Evolutionary conservation across 2,329 filamentous ascomycete species (phyloP), one percentile per base, ranked within the genome.

Genomic region (Cryphonectria naterciae): DNA sequence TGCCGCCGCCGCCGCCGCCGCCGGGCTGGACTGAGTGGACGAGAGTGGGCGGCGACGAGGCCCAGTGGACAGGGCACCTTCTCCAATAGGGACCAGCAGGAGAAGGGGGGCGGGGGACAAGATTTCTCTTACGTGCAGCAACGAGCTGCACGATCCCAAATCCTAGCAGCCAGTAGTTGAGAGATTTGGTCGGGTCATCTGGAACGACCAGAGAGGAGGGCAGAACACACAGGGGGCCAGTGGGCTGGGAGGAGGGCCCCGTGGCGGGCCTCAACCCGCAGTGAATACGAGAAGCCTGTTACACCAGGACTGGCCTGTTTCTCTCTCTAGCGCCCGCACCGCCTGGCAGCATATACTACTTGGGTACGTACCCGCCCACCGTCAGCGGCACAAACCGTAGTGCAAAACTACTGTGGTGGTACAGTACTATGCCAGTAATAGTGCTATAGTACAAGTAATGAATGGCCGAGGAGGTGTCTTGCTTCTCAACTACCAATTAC

Each of bases 241-340:
- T 39, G 37, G 61, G 22, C 61, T 63, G 43, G 43, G 61, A 43
- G 25, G 37, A 46, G 54, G 54, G 39, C 61, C 35, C 35, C 61
- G 61, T 46, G 61, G 37, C 61, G 61, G 41, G 61, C 61, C 61
- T 64, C 61, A 64, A 64, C 15, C 61, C 39, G n/a, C n/a, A 4
- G 41, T 22, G 61, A 46, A 64, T 64, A 64, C 61, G 61, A 64
- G 61, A 25, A 37, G 22, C 25, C 35, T 41, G 25, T 8, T 32
- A 19, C 46, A 49, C 35, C 58, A 62, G 58, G 58, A 37, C 32
- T 25, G 61, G 39, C 61, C 61, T 11, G 52, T 15, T 25, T 11
- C 32, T 5, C 25, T 62, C 58, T 41, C 28, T 39, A 28, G 54
- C 54, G 54, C 25, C 54, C 54, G 54, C 54, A 13, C 5, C 54